Evolutionary conservation across 768 basidiomycete genomes (phyloP), one percentile per base, ranked within the genome.

Genomic region (Tephrocybe sp.): DNA sequence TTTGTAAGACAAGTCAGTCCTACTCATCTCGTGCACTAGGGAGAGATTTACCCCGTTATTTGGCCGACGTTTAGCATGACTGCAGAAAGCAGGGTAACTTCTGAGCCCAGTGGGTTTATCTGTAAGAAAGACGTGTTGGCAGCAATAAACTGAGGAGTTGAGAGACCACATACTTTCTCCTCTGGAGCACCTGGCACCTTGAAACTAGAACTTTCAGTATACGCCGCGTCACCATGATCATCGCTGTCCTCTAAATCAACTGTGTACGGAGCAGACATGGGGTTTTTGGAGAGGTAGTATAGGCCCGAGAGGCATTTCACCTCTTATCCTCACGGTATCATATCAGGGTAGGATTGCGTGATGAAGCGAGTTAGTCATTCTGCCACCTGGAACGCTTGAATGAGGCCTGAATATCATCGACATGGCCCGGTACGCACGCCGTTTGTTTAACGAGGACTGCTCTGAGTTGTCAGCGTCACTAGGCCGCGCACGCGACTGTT

Each of bases 61-160:
- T 68, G 67, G 3, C 68, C 69, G 12, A 71, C 47, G 44, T 69
- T 69, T 9, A 71, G 60, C 68, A 69, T 71, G 9, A 64, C 57
- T 8, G 69, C 69, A 27, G 69, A 67, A 7, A 69, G 47, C 9
- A 71, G 59, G 3, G 67, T 68, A 16, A 69, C 67, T 44, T 71
- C 59, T 25, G 51, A 58, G 9, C 69, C 69, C 15, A 71, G 56
- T 7, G 66, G 63, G 42, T 61, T 64, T 5, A 47, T 31, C 69
- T 70, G 18, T 11, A 36, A 21, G 26, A 7, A 31, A n/a, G n/a
- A n/a, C n/a, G n/a, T n/a, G n/a, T n/a, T n/a, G n/a, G n/a, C n/a
- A n/a, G n/a, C n/a, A n/a, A n/a, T n/a, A n/a, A n/a, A n/a, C 12
- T 28, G 31, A 34, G 32, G 19, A 21, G 26, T 19, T 18, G 13